phyloP scores from a whole-genome alignment of 345 rosid species.

The Moringa oleifera region DNA sequence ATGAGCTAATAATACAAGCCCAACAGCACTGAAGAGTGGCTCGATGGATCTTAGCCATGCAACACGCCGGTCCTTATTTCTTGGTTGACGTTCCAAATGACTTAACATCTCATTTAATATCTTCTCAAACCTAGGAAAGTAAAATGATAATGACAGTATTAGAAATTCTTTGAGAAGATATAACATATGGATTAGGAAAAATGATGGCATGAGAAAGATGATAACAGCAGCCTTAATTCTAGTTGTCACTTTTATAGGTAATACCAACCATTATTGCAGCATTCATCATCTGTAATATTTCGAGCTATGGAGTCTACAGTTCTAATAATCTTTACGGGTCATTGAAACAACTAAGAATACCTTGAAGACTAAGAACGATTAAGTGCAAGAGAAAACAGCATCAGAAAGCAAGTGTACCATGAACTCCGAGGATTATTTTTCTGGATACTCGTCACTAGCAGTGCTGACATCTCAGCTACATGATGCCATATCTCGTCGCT shows the following conservation, averaged over 20 bases:
- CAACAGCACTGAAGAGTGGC: constrained; percentile 53
- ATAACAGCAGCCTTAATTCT: background rate
- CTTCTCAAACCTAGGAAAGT: constrained; percentile 52
- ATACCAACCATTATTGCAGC: background rate
- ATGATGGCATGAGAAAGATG: background rate
- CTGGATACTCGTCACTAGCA: constrained; percentile 49
- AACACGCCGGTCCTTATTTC: constrained; percentile 54
- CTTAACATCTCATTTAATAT: constrained; percentile 72
- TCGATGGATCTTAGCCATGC: constrained; percentile 68
- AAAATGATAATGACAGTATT: background rate
- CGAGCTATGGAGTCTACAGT: constrained; percentile 1
- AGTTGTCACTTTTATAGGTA: background rate
- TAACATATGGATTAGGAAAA: no score
- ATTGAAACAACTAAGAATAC: background rate
- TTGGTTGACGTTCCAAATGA: constrained; percentile 87
- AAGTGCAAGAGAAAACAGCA: constrained; percentile 6
- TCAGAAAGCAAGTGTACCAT: constrained; percentile 45
- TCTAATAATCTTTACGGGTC: background rate
- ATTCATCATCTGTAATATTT: background rate
- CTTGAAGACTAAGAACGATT: background rate
- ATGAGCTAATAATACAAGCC: constrained; percentile 73
- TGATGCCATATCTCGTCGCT: constrained; percentile 73
- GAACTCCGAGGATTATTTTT: constrained; percentile 63
- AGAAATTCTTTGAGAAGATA: no score
- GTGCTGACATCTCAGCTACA: constrained; percentile 78